Conservation (phyloP, 1,284 basidiomycete species). For the Rugiboletus extremiorientalis region DNA sequence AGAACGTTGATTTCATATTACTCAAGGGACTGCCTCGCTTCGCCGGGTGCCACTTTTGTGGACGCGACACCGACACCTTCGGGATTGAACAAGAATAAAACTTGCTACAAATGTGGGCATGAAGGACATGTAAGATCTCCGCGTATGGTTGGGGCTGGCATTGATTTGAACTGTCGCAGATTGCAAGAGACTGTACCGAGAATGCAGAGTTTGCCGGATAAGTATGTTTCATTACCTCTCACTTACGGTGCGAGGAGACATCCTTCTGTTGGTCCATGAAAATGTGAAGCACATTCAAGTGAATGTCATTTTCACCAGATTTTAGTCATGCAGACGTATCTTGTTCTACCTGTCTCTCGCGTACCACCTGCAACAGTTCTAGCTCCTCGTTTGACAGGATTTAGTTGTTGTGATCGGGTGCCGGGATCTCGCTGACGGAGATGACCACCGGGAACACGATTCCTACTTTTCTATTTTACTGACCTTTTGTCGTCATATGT, state of each 20-base stretch:
- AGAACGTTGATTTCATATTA: conserved; percentile 6
- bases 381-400: background rate
- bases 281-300: conserved; percentile 12
- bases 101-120: conserved; percentile 84
- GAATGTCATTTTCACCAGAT: conserved; percentile 10
- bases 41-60: conserved; percentile 54
- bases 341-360: background rate
- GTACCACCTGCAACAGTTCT: background rate
- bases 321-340: conserved; percentile 1
- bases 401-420: background rate
- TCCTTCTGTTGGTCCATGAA: conserved; percentile 11
- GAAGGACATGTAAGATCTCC: conserved; percentile 70
- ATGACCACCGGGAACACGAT: conserved; percentile 20
- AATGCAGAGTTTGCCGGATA: conserved; percentile 47
- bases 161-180: conserved; percentile 43
- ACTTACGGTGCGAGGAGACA: conserved; percentile 7
- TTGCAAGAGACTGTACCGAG: conserved; percentile 78
- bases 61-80: conserved; percentile 46
- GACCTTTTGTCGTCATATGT: background rate
- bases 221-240: conserved; percentile 10
- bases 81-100: conserved; percentile 62
- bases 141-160: background rate
- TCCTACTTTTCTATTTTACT: background rate
- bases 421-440: conserved; percentile 10
- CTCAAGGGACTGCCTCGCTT: conserved; percentile 73